Conservation (phyloP, 768 basidiomycete species). For the Sistotremastrum suecicum region DNA sequence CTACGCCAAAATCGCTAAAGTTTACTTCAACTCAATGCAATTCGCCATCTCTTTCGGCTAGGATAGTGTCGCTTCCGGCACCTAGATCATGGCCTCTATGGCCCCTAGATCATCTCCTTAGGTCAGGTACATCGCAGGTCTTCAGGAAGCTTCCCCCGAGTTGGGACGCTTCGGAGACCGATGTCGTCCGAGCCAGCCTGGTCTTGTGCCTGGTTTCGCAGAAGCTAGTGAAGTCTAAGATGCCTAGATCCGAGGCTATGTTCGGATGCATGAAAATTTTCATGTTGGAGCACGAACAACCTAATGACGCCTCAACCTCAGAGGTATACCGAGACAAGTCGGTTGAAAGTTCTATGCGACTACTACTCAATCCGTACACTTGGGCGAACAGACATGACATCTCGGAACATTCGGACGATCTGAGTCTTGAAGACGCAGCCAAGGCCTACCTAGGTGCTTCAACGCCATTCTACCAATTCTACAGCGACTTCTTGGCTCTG, state of each 20-base stretch:
- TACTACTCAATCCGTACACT: conserved; percentile 43
- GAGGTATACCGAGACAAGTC: conserved; percentile 73
- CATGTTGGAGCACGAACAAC: conserved; percentile 86
- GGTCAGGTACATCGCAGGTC: conserved; percentile 58
- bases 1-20: conserved; percentile 41
- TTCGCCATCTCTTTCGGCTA: conserved; percentile 10
- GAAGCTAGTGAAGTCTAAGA: conserved; percentile 29
- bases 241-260: conserved; percentile 42
- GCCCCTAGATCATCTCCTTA: conserved; percentile 66
- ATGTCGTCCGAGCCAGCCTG: conserved; percentile 58
- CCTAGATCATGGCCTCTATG: conserved; percentile 51
- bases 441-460: conserved; percentile 42
- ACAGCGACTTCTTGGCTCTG: conserved; percentile 80
- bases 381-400: conserved; percentile 5
- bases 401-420: conserved; percentile 15
- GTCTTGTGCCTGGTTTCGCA: conserved; percentile 40
- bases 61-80: conserved; percentile 32
- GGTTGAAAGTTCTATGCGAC: conserved; percentile 45
- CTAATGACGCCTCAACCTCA: conserved; percentile 29
- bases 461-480: conserved; percentile 87
- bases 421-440: conserved; percentile 38
- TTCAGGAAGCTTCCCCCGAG: conserved; percentile 50
- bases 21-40: conserved; percentile 40
- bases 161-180: conserved; percentile 73
- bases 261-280: conserved; percentile 87